Evolutionary conservation across 805 yeast genomes (phyloP).

Genomic region (Metschnikowia santaceciliae): DNA sequence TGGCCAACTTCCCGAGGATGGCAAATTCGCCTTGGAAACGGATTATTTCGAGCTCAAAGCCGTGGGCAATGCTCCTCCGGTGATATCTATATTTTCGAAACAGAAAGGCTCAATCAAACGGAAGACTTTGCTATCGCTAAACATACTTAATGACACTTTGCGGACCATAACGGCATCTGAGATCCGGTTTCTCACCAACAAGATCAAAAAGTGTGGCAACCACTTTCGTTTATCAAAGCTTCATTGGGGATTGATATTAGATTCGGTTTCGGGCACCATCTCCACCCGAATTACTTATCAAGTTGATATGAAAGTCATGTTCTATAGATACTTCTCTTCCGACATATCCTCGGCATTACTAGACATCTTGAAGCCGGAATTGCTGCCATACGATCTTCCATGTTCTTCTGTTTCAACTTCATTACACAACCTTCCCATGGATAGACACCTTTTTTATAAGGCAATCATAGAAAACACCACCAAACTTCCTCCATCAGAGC

Average conservation of each 20-base stretch:
- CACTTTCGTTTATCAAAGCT: conserved; percentile 10
- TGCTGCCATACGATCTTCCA: neutral
- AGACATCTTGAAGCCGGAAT: conserved; percentile 1
- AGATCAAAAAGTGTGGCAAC: conserved; percentile 11
- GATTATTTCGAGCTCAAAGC: conserved; percentile 12
- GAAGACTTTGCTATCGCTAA: conserved; percentile 13
- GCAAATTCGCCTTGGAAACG: conserved; percentile 4
- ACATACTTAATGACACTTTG: conserved; percentile 5
- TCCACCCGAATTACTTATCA: conserved; percentile 5
- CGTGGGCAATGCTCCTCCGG: conserved; percentile 4
- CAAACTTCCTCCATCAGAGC: conserved; percentile 16
- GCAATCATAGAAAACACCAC: conserved; percentile 45
- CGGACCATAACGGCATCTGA: conserved; percentile 9
- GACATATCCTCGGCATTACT: conserved; percentile 13
- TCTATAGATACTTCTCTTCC: conserved; percentile 17
- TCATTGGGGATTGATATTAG: conserved; percentile 6
- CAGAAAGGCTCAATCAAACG: conserved; percentile 8
- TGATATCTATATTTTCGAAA: conserved; percentile 8
- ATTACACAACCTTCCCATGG: conserved; percentile 17
- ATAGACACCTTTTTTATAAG: conserved; percentile 45
- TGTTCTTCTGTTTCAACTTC: neutral
- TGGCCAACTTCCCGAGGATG: neutral
- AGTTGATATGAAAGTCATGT: conserved; percentile 9
- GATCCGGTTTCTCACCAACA: conserved; percentile 11
- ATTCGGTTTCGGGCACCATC: conserved; percentile 6